Evolutionary conservation across 306 rosid genomes (phyloP).

Genomic region (Trifolium dubium): DNA sequence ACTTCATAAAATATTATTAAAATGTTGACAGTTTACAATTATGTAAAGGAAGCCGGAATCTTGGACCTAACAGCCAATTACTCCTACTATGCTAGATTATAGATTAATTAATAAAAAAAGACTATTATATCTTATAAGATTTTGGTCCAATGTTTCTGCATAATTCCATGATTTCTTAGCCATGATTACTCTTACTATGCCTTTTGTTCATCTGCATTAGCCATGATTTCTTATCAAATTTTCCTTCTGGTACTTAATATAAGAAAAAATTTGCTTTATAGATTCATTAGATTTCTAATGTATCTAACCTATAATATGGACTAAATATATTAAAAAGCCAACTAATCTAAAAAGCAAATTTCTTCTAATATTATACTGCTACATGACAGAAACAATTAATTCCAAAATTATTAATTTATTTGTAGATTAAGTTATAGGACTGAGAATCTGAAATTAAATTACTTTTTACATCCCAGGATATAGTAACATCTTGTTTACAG

Average conservation of each 20-base stretch:
- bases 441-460: slow-evolving; percentile 31
- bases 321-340: no score
- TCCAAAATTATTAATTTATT: slow-evolving; percentile 9
- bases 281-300: no score
- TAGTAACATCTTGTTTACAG: slow-evolving; percentile 26
- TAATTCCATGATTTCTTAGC: not conserved
- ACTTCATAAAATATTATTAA: no score
- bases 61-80: slow-evolving; percentile 5
- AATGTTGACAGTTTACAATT: no score
- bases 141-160: slow-evolving; percentile 46
- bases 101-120: slow-evolving; percentile 15
- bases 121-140: slow-evolving; percentile 45
- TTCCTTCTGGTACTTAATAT: no score
- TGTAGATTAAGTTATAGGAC: slow-evolving; percentile 34
- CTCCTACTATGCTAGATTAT: no score
- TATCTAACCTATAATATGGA: no score
- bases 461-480: slow-evolving; percentile 33
- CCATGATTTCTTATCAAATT: slow-evolving; percentile 40
- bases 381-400: slow-evolving; percentile 24
- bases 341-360: no score
- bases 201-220: slow-evolving; percentile 42
- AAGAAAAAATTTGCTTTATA: no score
- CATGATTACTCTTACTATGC: not conserved
- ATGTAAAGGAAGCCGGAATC: slow-evolving; percentile 23
- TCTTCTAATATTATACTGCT: not conserved